These are phyloP conservation scores for Ceratobasidium sp. DNA, from an alignment of 1,284 basidiomycete species.

Conservation along the genomic window DNA sequence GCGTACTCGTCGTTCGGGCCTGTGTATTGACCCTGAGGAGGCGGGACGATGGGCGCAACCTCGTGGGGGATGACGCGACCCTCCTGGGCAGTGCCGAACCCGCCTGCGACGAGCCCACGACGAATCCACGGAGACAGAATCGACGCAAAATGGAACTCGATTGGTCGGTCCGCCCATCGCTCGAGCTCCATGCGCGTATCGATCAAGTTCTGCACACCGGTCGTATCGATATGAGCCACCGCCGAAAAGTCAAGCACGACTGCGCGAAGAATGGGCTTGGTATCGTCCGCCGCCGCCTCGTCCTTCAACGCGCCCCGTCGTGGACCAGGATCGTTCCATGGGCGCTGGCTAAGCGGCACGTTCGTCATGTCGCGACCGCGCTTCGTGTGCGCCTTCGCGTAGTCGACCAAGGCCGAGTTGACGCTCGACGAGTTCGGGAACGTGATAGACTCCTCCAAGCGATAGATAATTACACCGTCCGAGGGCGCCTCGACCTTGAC, in stretches of 20 bases:
- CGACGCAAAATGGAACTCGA: constrained; percentile 91
- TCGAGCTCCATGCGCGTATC: constrained; percentile 90
- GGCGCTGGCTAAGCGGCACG: constrained; percentile 75
- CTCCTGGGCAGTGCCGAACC: constrained; percentile 74
- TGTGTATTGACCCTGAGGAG: constrained; percentile 50
- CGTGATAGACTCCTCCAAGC: constrained; percentile 92
- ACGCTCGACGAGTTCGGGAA: constrained; percentile 91
- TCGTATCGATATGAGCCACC: constrained; percentile 86
- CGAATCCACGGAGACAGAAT: constrained; percentile 95
- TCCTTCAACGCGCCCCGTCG: constrained; percentile 57
- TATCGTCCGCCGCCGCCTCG: constrained; percentile 63
- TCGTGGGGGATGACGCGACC: constrained; percentile 64
- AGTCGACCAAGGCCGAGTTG: constrained; percentile 81
- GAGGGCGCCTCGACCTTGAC: constrained; percentile 81
- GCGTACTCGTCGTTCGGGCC: constrained; percentile 46
- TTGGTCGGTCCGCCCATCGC: constrained; percentile 82
- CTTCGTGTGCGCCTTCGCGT: constrained; percentile 81
- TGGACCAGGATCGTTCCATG: constrained; percentile 86
- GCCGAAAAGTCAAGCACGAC: constrained; percentile 92
- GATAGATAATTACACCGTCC: constrained; percentile 91
- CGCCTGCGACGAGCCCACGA: constrained; percentile 86
- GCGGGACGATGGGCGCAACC: constrained; percentile 77
- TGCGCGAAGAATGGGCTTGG: constrained; percentile 79
- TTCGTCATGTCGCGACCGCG: constrained; percentile 78
- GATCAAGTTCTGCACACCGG: constrained; percentile 89